Conservation (phyloP, 495 filamentous ascomycete genomes). For the Neurospora sp. region DNA sequence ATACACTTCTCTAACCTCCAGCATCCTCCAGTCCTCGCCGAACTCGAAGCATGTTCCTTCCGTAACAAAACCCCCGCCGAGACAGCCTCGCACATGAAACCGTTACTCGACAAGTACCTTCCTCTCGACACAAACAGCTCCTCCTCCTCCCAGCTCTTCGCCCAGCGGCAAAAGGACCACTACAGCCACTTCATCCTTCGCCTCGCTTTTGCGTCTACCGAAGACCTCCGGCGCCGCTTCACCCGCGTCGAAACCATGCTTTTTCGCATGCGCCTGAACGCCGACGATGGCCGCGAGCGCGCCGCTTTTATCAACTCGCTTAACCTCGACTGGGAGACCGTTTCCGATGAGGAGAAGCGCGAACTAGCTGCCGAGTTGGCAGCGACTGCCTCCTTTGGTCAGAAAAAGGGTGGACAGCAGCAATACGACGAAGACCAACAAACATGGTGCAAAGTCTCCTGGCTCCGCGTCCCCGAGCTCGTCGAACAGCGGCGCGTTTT, state of each 20-base stretch:
- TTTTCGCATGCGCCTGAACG: slow-evolving; percentile 68
- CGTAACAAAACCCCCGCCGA: slow-evolving; percentile 76
- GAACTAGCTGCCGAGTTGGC: slow-evolving; percentile 36
- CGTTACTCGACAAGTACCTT: slow-evolving; percentile 76
- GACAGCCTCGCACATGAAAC: slow-evolving; percentile 65
- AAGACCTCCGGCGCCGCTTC: slow-evolving; percentile 87
- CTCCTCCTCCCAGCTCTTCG: slow-evolving; percentile 41
- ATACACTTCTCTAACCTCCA: not conserved
- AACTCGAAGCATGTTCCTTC: slow-evolving; percentile 92
- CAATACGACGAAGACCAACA: slow-evolving; percentile 32
- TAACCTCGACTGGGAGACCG: slow-evolving; percentile 66
- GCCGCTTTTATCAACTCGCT: slow-evolving; percentile 67
- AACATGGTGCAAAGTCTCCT: slow-evolving; percentile 89
- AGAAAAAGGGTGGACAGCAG: not conserved
- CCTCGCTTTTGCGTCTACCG: slow-evolving; percentile 82
- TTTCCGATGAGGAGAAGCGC: slow-evolving; percentile 62
- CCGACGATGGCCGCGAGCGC: slow-evolving; percentile 59
- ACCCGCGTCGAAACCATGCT: slow-evolving; percentile 77
- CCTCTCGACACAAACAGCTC: slow-evolving; percentile 71
- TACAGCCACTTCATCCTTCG: slow-evolving; percentile 97
- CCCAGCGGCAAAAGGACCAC: slow-evolving; percentile 89
- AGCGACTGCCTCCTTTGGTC: slow-evolving; percentile 15
- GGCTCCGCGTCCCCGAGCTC: slow-evolving; percentile 83
- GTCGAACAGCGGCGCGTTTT: slow-evolving; percentile 72
- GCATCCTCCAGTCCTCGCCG: slow-evolving; percentile 62